Evolutionary conservation across 768 basidiomycete genomes (phyloP).

Genomic region (Leccinum subtestaceum): DNA sequence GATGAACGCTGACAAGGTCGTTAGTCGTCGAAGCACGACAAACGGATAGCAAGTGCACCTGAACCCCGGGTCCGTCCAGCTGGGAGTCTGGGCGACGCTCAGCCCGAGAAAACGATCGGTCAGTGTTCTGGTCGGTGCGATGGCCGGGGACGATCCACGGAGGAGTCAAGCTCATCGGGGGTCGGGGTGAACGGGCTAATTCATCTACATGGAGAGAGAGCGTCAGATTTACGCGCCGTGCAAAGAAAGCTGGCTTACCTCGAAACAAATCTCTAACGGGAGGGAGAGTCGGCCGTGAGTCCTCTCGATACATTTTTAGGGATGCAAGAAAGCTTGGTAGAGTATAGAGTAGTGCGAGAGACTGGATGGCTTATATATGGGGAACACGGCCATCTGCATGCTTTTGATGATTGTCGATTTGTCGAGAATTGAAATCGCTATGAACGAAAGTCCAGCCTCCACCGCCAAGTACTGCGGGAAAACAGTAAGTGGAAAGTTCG

Average conservation of each 20-base stretch:
- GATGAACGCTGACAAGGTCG: conserved; percentile 20
- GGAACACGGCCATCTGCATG: conserved; percentile 22
- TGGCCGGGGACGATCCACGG: conserved; percentile 46
- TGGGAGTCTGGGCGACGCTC: conserved; percentile 25
- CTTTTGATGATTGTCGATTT: conserved; percentile 24
- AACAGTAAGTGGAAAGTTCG: conserved; percentile 17
- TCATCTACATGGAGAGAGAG: conserved; percentile 38
- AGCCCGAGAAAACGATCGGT: conserved; percentile 25
- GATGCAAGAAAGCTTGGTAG: conserved; percentile 17
- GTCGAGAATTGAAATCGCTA: conserved; percentile 17
- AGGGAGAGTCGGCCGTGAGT: conserved; percentile 58
- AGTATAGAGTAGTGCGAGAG: conserved; percentile 2
- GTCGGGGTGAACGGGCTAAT: conserved; percentile 40
- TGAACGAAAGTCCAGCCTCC: conserved; percentile 29
- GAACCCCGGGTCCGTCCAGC: conserved; percentile 30
- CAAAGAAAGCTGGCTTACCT: conserved; percentile 37
- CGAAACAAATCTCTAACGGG: conserved; percentile 68
- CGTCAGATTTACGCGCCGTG: conserved; percentile 1
- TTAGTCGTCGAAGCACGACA: conserved; percentile 3
- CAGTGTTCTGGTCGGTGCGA: conserved; percentile 29
- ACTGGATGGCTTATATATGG: conserved; percentile 26
- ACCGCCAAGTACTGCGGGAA: conserved; percentile 21
- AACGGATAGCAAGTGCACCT: conserved; percentile 20
- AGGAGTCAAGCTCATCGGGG: conserved; percentile 38
- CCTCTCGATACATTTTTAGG: conserved; percentile 25